Base-by-base conservation (phyloP, 768 basidiomycete species). In the Myochromella boudieri region DNA sequence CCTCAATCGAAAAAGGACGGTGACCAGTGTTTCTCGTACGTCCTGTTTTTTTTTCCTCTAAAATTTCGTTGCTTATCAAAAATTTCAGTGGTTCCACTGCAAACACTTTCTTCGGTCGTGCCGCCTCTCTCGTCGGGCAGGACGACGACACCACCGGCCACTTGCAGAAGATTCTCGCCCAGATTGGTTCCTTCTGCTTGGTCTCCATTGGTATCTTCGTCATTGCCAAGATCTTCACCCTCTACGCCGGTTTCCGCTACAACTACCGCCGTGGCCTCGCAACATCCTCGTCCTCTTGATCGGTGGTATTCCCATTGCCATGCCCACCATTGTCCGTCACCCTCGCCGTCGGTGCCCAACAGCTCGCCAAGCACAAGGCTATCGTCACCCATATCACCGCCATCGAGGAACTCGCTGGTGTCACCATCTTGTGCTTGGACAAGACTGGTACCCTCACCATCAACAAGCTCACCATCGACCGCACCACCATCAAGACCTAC, bases 321-420 rank as follows among this genome's bases (percentile, higher is more conserved):
- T 98, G 95, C 95, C 95, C 57, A 98, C 95, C 50, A 95, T 97
- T 98, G 51, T 97, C 94, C 46, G 95, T 97, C 72, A 97, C 95
- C 15, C 91, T 97, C 63, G 95, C 95, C 43, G 95, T 98, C 65
- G 95, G 95, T 72, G 95, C 95, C 31, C 94, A 97, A 71, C 95
- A 98, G 66, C 85, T 98, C 56, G 95, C 95, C 60, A 95, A 95
- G 78, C 91, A 97, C 82, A 95, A 98, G 80, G 95, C 95, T 55
- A 97, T 97, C 57, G 95, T 98, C 69, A 98, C 95, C 44, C 94
- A 94, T 78, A 98, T 98, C 75, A 98, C 95, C 17, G 95, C 95
- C 55, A 98, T 98, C 48, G 95, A 98, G 68, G 95, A 97, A 68
- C 77, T 98, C 58, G 95, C 95, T 31, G 95, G 95, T 68, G 95